These are phyloP conservation scores for Cupressus sempervirens DNA, from an alignment of 75 land plant species.

Conservation along the genomic window DNA sequence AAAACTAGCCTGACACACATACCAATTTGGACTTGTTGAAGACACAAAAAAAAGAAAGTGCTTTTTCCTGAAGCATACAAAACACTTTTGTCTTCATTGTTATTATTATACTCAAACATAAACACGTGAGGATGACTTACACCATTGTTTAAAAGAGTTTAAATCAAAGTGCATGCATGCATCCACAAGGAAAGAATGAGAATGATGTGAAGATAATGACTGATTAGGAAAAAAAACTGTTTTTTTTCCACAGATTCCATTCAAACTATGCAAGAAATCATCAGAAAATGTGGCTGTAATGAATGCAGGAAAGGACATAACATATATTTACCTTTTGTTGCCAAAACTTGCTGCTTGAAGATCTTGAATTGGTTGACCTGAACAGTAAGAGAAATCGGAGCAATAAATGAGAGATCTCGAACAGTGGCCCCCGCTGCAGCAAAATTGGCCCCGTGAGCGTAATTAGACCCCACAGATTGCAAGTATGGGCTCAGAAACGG, in stretches of 20 bases:
- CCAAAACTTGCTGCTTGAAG: slow-evolving; percentile 25
- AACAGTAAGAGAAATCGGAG: slow-evolving; percentile 46
- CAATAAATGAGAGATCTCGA: slow-evolving; percentile 25
- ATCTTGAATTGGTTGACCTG: slow-evolving; percentile 38
- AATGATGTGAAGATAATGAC: too few species aligned
- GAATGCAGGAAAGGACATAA: too few species aligned
- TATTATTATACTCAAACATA: not conserved
- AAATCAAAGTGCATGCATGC: too few species aligned
- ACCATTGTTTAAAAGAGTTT: not conserved
- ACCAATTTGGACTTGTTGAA: not conserved
- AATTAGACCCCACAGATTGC: slow-evolving; percentile 52
- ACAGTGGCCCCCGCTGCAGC: slow-evolving; percentile 49
- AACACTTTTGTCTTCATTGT: not conserved
- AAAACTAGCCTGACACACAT: not conserved
- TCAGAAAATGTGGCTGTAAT: not conserved
- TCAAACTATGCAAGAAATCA: not conserved
- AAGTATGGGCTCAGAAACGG: slow-evolving; percentile 52
- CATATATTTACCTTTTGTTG: not conserved
- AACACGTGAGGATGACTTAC: not conserved
- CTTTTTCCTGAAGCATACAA: not conserved
- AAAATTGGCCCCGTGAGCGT: slow-evolving; percentile 62
- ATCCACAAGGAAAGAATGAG: too few species aligned
- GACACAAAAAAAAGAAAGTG: not conserved
- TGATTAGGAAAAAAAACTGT: too few species aligned
- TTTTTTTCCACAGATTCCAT: too few species aligned